Conservation (phyloP, 768 basidiomycete genomes). For the Steccherinum ochraceum region DNA sequence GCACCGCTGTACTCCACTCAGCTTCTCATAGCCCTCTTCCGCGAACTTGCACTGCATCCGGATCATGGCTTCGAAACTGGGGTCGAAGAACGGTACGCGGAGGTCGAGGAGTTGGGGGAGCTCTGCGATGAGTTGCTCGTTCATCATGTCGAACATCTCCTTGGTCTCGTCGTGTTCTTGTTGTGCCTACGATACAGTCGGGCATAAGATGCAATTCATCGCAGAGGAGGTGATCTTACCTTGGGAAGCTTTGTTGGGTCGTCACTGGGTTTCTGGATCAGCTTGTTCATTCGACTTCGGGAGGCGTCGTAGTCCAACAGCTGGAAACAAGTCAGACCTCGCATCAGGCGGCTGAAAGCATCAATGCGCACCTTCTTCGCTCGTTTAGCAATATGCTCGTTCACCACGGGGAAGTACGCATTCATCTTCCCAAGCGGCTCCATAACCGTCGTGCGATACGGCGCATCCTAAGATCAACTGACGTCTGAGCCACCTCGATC, state of each 20-base stretch:
- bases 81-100: slow-evolving; percentile 96
- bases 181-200: slow-evolving; percentile 55
- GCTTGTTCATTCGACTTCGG: slow-evolving; percentile 82
- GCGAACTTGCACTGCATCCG: slow-evolving; percentile 97
- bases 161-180: slow-evolving; percentile 94
- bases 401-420: slow-evolving; percentile 89
- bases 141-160: slow-evolving; percentile 90
- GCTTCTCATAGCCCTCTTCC: slow-evolving; percentile 96
- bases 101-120: slow-evolving; percentile 91
- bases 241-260: slow-evolving; percentile 88
- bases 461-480: slow-evolving; percentile 64
- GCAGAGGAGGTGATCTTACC: slow-evolving; percentile 30
- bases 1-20: slow-evolving; percentile 88
- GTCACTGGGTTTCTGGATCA: slow-evolving; percentile 88
- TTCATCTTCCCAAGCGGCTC: slow-evolving; percentile 97
- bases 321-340: slow-evolving; percentile 32
- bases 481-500: too few relatives aligned
- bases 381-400: slow-evolving; percentile 89
- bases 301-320: slow-evolving; percentile 94
- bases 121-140: slow-evolving; percentile 86
- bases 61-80: slow-evolving; percentile 98
- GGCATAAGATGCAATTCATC: neutral
- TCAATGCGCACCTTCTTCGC: slow-evolving; percentile 80
- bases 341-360: neutral
- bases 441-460: slow-evolving; percentile 90